Base-by-base conservation (phyloP, 768 basidiomycete genomes). In the Naganishia randhawae region DNA sequence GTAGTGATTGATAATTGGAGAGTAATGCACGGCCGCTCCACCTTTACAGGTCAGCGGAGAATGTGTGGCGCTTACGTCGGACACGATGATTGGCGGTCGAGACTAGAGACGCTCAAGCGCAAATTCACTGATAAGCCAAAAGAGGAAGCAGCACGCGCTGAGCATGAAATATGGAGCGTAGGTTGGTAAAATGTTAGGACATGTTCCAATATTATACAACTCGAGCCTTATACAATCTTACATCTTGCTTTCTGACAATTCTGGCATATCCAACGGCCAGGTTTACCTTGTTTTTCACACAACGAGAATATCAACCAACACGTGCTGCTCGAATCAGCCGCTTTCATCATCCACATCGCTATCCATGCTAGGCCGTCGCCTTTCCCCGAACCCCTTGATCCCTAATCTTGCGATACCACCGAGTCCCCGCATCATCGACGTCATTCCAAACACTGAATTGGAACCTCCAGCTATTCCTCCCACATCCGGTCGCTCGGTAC, bases 1-100 rank as follows among this genome's bases (percentile, higher is more conserved):
- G 84, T 96, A 35, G 91, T 92, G 25, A 83, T 95, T 57, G 89
- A 98, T 79, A 97, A 98, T 76, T 89, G 95, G 80, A 86, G 95
- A 25, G 91, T 97, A 14, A 82, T 98, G 55, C 95, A 97, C 73
- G 95, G 95, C 14, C 87, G 95, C n/a, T 91, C 92, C 0, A 85
- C 87, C 0, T 98, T 96, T 76, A 84, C 85, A 14, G 95, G 95
- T 13, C 86, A 86, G 78, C 86, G 95, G 3, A 85, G 90, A 1
- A 91, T 99, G 87, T 97, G 95, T 75, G 95, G 95, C 2, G 96
- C 95, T 0, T 99, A 99, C 77, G 85, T 97, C 67, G 90, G 91
- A 0, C 82, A 85, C 14, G 95, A 99, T 77, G 96, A 99, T 76
- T 97, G 88, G 77, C 84, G 84, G 42, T 93, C 92, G 0, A 88